A percentile compares a stretch with the other conserved stretches of the same genome.
Evolutionary conservation across 345 rosid species (phyloP).

Genomic region (Eucalyptus shirleyi): DNA sequence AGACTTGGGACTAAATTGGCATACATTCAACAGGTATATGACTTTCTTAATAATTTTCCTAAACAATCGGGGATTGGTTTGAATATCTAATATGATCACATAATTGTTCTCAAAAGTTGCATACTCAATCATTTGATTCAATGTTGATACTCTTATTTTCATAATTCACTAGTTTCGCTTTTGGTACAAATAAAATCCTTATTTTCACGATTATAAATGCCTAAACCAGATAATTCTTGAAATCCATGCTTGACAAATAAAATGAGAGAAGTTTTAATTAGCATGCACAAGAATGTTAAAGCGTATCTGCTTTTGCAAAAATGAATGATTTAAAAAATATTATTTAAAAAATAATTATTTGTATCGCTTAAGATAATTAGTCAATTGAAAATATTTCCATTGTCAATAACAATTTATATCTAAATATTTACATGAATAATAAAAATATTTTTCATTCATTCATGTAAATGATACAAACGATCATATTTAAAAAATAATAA

Average conservation of each 20-base stretch:
- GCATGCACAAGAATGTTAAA: too few relatives aligned
- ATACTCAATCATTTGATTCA: neutral
- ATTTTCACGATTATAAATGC: neutral
- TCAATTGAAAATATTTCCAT: neutral
- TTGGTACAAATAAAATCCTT: neutral
- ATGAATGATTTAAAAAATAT: too few relatives aligned
- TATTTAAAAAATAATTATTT: too few relatives aligned
- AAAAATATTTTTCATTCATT: fast-evolving
- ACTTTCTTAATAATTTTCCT: neutral
- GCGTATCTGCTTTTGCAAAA: too few relatives aligned
- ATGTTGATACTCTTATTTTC: neutral
- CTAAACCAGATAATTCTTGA: neutral
- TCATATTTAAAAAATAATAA: neutral
- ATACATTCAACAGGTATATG: neutral
- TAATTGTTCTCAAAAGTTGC: neutral
- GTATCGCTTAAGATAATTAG: neutral
- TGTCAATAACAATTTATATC: neutral
- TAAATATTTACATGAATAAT: neutral
- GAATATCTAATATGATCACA: neutral
- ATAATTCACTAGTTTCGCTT: neutral
- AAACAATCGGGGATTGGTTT: neutral
- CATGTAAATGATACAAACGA: neutral
- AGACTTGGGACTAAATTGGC: neutral
- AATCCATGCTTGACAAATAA: neutral
- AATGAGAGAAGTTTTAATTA: too few relatives aligned